These are phyloP conservation scores for Mrakia blollopis DNA, from an alignment of 768 basidiomycete genomes.

Conservation along the genomic window DNA sequence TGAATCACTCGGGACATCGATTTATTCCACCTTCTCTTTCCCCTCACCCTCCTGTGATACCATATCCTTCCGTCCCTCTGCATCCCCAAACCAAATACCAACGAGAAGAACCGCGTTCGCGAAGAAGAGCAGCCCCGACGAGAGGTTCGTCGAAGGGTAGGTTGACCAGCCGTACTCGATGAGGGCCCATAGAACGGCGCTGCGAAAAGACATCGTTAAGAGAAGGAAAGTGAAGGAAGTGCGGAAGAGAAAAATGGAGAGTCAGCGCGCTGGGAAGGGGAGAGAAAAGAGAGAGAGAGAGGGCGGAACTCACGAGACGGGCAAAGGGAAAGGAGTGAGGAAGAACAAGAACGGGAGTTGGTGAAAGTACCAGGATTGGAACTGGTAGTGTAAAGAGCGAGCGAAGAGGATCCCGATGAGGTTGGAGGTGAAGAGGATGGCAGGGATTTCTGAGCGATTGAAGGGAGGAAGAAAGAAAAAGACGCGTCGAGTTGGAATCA, in stretches of 20 bases:
- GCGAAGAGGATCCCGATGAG: conserved; percentile 87
- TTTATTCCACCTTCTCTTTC: too few relatives aligned
- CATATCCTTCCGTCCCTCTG: neutral
- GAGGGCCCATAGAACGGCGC: conserved; percentile 55
- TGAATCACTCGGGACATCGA: too few relatives aligned
- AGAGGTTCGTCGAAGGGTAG: conserved; percentile 69
- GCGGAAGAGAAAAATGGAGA: neutral
- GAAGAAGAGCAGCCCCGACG: conserved; percentile 55
- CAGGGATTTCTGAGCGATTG: conserved; percentile 58
- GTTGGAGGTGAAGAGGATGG: conserved; percentile 83
- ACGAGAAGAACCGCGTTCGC: conserved; percentile 54
- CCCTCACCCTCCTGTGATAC: too few relatives aligned
- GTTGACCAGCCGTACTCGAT: conserved; percentile 87
- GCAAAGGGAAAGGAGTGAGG: conserved; percentile 61
- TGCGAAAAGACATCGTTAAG: conserved; percentile 45
- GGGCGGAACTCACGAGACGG: conserved; percentile 54
- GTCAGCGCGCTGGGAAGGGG: too few relatives aligned
- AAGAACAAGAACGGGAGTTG: conserved; percentile 79
- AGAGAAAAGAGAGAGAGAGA: conserved; percentile 6
- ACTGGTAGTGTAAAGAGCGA: conserved; percentile 94
- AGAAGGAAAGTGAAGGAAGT: neutral
- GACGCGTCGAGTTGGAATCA: conserved; percentile 31
- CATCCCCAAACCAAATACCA: conserved; percentile 46
- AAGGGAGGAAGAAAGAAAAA: neutral
- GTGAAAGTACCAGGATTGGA: conserved; percentile 95